phyloP scores from a whole-genome alignment of 805 yeast species.

The Cyberlindnera mrakii region DNA sequence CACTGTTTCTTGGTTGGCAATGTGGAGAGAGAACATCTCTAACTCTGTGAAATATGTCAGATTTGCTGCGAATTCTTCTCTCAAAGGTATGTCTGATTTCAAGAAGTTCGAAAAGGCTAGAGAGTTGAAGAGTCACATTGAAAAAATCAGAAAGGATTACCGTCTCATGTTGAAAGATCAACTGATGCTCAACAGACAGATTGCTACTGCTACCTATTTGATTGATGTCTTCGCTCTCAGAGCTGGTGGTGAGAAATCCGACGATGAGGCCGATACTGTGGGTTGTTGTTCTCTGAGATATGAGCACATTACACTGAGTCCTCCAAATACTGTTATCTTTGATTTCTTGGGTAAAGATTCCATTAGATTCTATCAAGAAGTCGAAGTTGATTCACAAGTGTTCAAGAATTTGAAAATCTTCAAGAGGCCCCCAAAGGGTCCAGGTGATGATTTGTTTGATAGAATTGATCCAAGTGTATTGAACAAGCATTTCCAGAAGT shows the following conservation, averaged over 20 bases:
- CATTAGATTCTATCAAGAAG: slow-evolving; percentile 86
- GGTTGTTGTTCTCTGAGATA: slow-evolving; percentile 93
- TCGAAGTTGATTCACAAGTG: slow-evolving; percentile 86
- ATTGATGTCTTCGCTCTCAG: slow-evolving; percentile 91
- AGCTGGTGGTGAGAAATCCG: slow-evolving; percentile 97
- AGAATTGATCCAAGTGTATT: slow-evolving; percentile 77
- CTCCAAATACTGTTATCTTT: slow-evolving; percentile 80
- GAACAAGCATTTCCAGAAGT: slow-evolving; percentile 81
- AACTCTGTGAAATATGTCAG: slow-evolving; percentile 82
- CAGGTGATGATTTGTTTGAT: slow-evolving; percentile 91
- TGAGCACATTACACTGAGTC: slow-evolving; percentile 81
- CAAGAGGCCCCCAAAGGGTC: slow-evolving; percentile 81
- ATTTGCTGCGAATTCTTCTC: slow-evolving; percentile 83
- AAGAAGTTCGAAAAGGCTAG: slow-evolving; percentile 94
- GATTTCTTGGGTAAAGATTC: slow-evolving; percentile 96
- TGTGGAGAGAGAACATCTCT: slow-evolving; percentile 92
- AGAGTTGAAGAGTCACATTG: slow-evolving; percentile 69
- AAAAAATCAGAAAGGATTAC: slow-evolving; percentile 69
- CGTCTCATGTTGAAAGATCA: slow-evolving; percentile 60
- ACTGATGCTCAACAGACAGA: slow-evolving; percentile 80
- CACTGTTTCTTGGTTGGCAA: slow-evolving; percentile 92
- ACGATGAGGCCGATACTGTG: slow-evolving; percentile 96
- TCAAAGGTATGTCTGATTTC: slow-evolving; percentile 86
- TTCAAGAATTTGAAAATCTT: slow-evolving; percentile 83
- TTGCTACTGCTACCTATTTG: slow-evolving; percentile 89